These are phyloP conservation scores for Murraya koenigii DNA, from an alignment of 345 rosid species.

Conservation along the genomic window DNA sequence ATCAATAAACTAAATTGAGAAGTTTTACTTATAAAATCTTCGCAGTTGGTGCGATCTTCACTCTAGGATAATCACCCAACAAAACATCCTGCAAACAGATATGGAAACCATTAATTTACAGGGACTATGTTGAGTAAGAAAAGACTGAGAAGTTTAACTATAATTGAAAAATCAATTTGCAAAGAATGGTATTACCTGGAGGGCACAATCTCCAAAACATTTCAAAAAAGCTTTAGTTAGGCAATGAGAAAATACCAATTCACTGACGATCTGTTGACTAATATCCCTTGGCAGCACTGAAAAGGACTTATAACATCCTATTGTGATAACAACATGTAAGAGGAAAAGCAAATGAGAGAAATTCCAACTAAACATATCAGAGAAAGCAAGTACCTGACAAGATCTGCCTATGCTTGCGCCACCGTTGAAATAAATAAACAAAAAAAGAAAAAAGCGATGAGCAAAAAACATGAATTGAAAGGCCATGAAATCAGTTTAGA, in stretches of 20 bases:
- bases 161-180: no score
- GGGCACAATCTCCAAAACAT: constrained; percentile 57
- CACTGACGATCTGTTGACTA: constrained; percentile 29
- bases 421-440: no score
- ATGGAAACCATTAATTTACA: no score
- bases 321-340: not conserved
- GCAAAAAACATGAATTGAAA: no score
- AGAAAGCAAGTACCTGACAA: no score
- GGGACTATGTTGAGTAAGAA: no score
- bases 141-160: no score
- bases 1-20: not conserved
- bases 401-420: no score
- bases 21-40: constrained; percentile 6
- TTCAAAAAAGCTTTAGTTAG: constrained; percentile 35
- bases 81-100: constrained; percentile 43
- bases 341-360: not conserved
- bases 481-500: no score
- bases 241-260: constrained; percentile 17
- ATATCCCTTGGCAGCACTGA: constrained; percentile 32
- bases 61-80: constrained; percentile 55
- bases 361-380: not conserved
- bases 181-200: constrained; percentile 37
- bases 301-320: constrained; percentile 24
- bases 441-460: no score
- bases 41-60: constrained; percentile 57